Base-by-base conservation (phyloP, 2,329 filamentous ascomycete species). In the Pseudogymnoascus sp. region DNA sequence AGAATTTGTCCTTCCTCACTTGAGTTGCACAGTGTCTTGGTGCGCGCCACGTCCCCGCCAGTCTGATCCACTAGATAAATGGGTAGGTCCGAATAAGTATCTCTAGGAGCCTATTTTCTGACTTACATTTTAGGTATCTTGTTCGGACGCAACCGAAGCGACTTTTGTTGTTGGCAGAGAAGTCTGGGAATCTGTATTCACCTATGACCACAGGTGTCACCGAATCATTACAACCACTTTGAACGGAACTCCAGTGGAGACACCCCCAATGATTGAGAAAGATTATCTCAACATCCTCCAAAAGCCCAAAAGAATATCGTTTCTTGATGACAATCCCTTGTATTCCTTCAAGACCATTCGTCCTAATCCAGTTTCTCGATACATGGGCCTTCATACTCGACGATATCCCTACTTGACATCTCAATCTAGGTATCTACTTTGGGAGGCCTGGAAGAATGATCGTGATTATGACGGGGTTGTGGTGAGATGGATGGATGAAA, bases 21-120 rank as follows among this genome's bases (percentile, higher is more conserved):
- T 83, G 65, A 81, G 76, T 41, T 79, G 78, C 66, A 82, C 79
- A 12, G 79, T 83, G 2, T 79, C 79, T 23, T 84, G 81, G 81
- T 80, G 78, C 66, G 79, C 78, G 30, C 79, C 80, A 62, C 80
- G 80, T 3, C 74, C 76, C 38, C 76, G 76, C 16, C 78, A 79
- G 65, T 76, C 78, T 2, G 77, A 82, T 65, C 81, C 80, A 69
- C 73, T 79, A 62, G 78, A 83, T 58, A 75, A 77, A 58, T 83
- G 81, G 79, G 60, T 61, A 33, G 49, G 60, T 49, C 35, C 11
- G 36, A 33, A 33, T 33, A 33, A 33, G 30, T 33, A 33, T 12
- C 23, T 14, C 30, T 39, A 49, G 8, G 14, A 19, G 33, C 12
- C 4, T 61, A 52, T 28, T 19, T 28, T 49, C n/a, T 41, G 33